Evolutionary conservation across 1,139 yeast species (phyloP).

Genomic region (Spencermartinsiella ligniputridi): DNA sequence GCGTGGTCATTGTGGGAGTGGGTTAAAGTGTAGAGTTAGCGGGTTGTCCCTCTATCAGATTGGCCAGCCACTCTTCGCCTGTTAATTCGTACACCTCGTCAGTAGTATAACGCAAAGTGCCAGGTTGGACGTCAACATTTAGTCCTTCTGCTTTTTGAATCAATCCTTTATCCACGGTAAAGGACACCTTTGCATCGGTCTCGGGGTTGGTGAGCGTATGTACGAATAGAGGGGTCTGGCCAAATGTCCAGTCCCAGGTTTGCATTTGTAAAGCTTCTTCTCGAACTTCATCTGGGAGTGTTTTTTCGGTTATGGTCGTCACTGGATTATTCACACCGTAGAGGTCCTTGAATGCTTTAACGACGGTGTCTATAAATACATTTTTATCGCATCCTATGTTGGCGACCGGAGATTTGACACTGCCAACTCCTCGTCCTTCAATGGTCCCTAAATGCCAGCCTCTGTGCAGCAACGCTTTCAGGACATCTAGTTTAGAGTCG

Average conservation of each 20-base stretch:
- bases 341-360: conserved; percentile 35
- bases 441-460: conserved; percentile 43
- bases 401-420: conserved; percentile 72
- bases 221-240: conserved; percentile 62
- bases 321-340: conserved; percentile 7
- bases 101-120: not conserved
- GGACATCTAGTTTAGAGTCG: conserved; percentile 53
- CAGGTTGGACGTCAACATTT: not conserved
- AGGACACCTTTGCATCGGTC: conserved; percentile 32
- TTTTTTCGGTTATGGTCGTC: conserved; percentile 15
- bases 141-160: conserved; percentile 12
- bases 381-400: conserved; percentile 51
- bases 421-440: conserved; percentile 61
- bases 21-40: no score
- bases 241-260: conserved; percentile 69
- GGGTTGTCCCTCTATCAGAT: not conserved
- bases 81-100: not conserved
- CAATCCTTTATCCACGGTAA: conserved; percentile 44
- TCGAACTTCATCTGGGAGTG: conserved; percentile 46
- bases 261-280: conserved; percentile 43
- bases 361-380: conserved; percentile 47
- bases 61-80: not conserved
- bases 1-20: conserved; percentile 31
- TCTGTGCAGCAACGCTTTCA: conserved; percentile 56
- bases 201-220: conserved; percentile 39